Evolutionary conservation across 2,329 filamentous ascomycete genomes (phyloP).

Genomic region (Colletotrichum musicola): DNA sequence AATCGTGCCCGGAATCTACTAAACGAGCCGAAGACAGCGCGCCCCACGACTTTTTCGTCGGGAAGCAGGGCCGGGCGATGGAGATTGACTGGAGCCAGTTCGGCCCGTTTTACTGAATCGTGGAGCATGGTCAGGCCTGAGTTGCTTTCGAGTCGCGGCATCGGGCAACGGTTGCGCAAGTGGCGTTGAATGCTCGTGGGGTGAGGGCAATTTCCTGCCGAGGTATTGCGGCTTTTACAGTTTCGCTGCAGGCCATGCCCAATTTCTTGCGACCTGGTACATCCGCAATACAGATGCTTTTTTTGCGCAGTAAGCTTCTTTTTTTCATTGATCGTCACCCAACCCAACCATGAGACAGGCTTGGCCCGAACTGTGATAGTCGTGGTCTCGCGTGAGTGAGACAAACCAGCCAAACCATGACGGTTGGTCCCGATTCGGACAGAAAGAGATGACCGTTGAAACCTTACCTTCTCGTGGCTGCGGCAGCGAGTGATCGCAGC

Average conservation of each 20-base stretch:
- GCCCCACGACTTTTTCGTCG: not conserved
- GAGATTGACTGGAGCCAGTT: constrained; percentile 1
- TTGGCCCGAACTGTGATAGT: not conserved
- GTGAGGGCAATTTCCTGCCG: not conserved
- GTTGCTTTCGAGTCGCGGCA: not conserved
- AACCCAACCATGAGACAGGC: too few relatives aligned
- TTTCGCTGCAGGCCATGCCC: not conserved
- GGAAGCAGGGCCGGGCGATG: constrained; percentile 14
- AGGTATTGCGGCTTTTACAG: not conserved
- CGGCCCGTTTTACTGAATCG: constrained; percentile 10
- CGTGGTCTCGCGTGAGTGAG: not conserved
- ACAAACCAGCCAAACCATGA: not conserved
- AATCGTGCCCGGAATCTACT: constrained; percentile 91
- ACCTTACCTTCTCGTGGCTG: not conserved
- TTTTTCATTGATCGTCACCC: constrained; percentile 5
- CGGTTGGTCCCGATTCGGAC: not conserved
- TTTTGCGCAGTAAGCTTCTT: not conserved
- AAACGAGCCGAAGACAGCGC: not conserved
- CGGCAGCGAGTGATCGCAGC: not conserved
- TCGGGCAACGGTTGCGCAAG: constrained; percentile 15
- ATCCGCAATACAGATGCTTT: not conserved
- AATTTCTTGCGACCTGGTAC: not conserved
- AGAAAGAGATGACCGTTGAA: not conserved
- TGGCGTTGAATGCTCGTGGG: constrained; percentile 12
- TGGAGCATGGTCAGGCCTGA: not conserved